Evolutionary conservation across 257 asterid genomes (phyloP), one percentile per base, ranked within the genome.

Genomic region (Nicotiana undulata): DNA sequence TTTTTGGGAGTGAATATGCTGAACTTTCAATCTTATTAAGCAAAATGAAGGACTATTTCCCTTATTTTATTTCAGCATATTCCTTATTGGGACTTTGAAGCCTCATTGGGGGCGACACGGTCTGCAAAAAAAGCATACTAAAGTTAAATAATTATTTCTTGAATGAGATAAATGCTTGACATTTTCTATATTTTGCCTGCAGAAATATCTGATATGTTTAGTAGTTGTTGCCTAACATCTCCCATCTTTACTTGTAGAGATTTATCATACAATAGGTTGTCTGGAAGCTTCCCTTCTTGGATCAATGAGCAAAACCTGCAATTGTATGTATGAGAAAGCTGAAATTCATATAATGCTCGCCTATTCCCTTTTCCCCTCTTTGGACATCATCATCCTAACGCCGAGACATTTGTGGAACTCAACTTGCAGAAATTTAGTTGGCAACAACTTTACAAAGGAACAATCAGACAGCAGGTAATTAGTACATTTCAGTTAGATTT

Each of bases 241-340:
- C 0, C 32, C 60, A 46, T 72, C 22, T 46, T 72, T 72, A 51
- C 37, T 22, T 81, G 83, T 87, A 94, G 97, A 81, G 98, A 94
- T 82, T 79, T 93, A 55, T 91, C 97, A 13, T 93, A 90, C 91
- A 93, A 93, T 70, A 90, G 82, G 61, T 79, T 94, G 78, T 88
- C 96, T 75, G 97, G 98, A 80, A 88, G 85, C 84, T 81, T 91
- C 76, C 97, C 98, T 81, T 83, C 97, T 79, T 94, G 98, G 97
- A 72, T 80, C 81, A 67, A 60, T 79, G 84, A 82, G 51, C 81
- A 5, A 79, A 81, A 83, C 81, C 77, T 91, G 56, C 91, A 90
- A 82, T 85, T 91, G 97, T 94, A 84, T 9, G 88, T 85, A 87
- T 59, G 85, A 76, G 58, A 31, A 16, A 12, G 6, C 37, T 44